A percentile compares a stretch with the other conserved stretches of the same genome.
phyloP scores from a whole-genome alignment of 2,329 filamentous ascomycete genomes.

The Fusarium phyllophilum region DNA sequence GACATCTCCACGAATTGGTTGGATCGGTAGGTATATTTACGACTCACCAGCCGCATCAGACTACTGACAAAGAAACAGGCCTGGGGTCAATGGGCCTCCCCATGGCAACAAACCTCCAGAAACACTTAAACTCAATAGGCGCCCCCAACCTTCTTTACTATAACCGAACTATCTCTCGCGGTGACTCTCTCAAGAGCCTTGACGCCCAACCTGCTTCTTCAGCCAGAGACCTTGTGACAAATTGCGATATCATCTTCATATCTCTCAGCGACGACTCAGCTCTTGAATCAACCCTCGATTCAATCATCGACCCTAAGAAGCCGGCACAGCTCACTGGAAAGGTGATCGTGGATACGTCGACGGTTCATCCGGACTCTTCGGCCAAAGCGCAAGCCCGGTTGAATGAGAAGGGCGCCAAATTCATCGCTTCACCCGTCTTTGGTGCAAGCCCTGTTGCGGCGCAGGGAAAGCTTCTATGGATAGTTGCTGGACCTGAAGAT shows the following conservation, averaged over 20 bases:
- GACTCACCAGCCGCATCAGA: accelerated
- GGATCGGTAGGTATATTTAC: slow-evolving; percentile 19
- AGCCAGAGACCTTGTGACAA: slow-evolving; percentile 43
- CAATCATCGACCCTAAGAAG: slow-evolving; percentile 39
- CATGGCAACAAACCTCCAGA: slow-evolving; percentile 62
- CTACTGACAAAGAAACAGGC: slow-evolving; percentile 47
- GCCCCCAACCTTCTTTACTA: slow-evolving; percentile 51
- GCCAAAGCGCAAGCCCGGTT: slow-evolving; percentile 45
- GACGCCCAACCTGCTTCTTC: slow-evolving; percentile 42
- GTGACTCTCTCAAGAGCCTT: slow-evolving; percentile 44
- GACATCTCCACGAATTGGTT: slow-evolving; percentile 15
- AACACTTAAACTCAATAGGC: slow-evolving; percentile 45
- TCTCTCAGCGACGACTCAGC: slow-evolving; percentile 57
- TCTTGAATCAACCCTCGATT: slow-evolving; percentile 48
- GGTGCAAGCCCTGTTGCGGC: slow-evolving; percentile 61
- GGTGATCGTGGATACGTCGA: slow-evolving; percentile 60
- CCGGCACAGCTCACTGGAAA: slow-evolving; percentile 48
- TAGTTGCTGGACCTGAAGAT: slow-evolving; percentile 53
- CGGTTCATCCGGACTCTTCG: slow-evolving; percentile 59
- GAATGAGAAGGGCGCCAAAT: slow-evolving; percentile 44
- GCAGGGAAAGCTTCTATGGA: slow-evolving; percentile 57
- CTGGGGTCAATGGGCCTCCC: slow-evolving; percentile 62
- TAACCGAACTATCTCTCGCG: slow-evolving; percentile 60
- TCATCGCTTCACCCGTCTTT: slow-evolving; percentile 61
- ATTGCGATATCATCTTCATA: slow-evolving; percentile 51